Evolutionary conservation across 345 rosid species (phyloP).

Genomic region (Pistacia atlantica): DNA sequence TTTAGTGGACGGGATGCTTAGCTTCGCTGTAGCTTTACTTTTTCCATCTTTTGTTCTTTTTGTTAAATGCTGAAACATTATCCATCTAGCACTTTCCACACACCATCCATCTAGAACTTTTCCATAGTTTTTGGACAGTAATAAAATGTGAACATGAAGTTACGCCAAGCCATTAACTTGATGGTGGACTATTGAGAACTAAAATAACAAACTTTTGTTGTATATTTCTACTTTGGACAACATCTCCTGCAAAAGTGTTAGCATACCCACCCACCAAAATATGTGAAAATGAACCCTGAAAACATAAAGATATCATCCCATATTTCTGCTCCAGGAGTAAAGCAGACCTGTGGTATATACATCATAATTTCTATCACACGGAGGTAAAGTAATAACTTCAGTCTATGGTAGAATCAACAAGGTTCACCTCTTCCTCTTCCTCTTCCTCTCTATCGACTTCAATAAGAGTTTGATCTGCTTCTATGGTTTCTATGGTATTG

Average conservation of each 20-base stretch:
- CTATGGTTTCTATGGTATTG: slow-evolving; percentile 21
- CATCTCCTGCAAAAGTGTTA: not conserved
- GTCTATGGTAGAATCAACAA: slow-evolving; percentile 2
- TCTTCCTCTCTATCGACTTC: slow-evolving; percentile 23
- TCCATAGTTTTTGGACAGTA: not conserved
- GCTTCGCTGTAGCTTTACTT: not conserved
- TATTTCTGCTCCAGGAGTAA: not conserved
- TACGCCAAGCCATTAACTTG: not conserved
- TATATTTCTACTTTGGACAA: slow-evolving; percentile 2
- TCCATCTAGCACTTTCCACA: not conserved
- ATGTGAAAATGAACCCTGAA: not conserved
- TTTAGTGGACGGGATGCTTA: not conserved
- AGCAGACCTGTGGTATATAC: slow-evolving; percentile 26
- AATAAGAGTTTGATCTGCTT: slow-evolving; percentile 29
- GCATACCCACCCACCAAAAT: not conserved
- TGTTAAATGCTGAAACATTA: not conserved
- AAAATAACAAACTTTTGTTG: not conserved
- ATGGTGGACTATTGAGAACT: not conserved
- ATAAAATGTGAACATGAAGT: not conserved
- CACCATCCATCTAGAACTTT: not conserved
- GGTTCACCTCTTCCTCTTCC: slow-evolving; percentile 7
- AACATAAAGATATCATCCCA: not conserved
- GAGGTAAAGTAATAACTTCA: not conserved
- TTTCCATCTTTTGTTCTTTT: not conserved
- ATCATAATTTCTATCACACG: slow-evolving; percentile 8